A percentile compares a stretch with the other conserved stretches of the same genome.
These are phyloP conservation scores for Arabis hirsuta DNA, from an alignment of 345 rosid genomes.

Conservation along the genomic window DNA sequence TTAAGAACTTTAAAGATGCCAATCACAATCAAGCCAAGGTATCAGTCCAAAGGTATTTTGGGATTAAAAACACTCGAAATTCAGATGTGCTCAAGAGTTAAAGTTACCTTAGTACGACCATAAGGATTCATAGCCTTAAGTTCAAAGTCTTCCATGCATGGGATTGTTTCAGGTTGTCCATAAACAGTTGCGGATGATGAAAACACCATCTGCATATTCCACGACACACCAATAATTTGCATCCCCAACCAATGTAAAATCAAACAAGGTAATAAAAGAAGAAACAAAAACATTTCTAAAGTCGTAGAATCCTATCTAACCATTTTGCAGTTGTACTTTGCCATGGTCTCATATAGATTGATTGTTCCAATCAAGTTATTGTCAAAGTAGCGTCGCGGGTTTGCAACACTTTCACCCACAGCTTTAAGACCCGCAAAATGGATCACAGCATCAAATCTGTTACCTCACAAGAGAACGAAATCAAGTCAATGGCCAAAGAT, in stretches of 20 bases:
- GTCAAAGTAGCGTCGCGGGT: constrained; percentile 85
- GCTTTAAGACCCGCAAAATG: constrained; percentile 97
- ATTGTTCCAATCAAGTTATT: constrained; percentile 78
- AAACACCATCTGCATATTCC: constrained; percentile 73
- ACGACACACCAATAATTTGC: not conserved
- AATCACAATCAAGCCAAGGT: not conserved
- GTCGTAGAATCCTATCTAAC: constrained; percentile 36
- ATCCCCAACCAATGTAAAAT: constrained; percentile 3
- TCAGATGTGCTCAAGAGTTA: too few species aligned
- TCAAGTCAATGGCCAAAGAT: constrained; percentile 4
- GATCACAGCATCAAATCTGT: constrained; percentile 88
- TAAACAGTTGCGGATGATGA: constrained; percentile 97
- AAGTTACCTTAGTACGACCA: constrained; percentile 84
- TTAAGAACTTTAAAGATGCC: not conserved
- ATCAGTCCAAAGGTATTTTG: too few species aligned
- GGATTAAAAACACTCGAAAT: too few species aligned
- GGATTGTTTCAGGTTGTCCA: constrained; percentile 90
- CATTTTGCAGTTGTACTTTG: constrained; percentile 74
- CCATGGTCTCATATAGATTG: constrained; percentile 72
- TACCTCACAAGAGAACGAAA: constrained; percentile 27
- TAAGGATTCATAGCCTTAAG: constrained; percentile 90
- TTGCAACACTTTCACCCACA: constrained; percentile 79
- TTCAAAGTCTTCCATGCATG: constrained; percentile 76
- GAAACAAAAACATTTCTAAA: not conserved
- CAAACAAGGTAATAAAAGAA: not conserved